phyloP scores from a whole-genome alignment of 371 early-diverging fungal species.

The Mucor circinelloides region DNA sequence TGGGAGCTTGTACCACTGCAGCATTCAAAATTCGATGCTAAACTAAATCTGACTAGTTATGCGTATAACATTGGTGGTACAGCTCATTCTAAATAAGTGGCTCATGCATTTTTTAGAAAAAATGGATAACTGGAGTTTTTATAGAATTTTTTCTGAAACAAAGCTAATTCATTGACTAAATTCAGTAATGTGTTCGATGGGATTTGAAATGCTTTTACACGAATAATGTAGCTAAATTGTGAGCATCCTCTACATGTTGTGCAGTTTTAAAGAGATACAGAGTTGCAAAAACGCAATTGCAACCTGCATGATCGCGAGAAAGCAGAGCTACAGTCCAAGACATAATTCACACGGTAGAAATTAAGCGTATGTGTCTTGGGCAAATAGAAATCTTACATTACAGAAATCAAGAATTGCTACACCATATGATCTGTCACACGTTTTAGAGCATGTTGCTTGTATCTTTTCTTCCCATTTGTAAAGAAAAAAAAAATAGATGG shows the following conservation, averaged over 20 bases:
- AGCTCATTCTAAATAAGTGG: background rate
- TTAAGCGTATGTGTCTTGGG: no score
- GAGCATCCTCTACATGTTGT: background rate
- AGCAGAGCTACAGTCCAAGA: no score
- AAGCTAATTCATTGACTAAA: background rate
- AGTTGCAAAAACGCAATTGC: no score
- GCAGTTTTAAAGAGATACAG: no score
- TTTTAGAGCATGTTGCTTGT: background rate
- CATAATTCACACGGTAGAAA: no score
- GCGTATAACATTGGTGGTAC: background rate
- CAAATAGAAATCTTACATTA: background rate
- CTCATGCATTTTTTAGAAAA: background rate
- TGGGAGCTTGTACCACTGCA: background rate
- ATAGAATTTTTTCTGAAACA: background rate
- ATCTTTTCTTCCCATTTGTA: background rate
- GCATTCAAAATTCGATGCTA: background rate
- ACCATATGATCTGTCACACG: background rate
- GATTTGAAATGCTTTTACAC: background rate
- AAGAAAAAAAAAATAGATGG: background rate
- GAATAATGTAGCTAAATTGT: background rate
- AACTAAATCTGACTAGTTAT: background rate
- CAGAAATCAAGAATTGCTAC: background rate
- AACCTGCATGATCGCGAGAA: no score
- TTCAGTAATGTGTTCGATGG: background rate
- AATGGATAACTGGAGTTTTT: background rate